These are phyloP conservation scores for Talaromyces verruculosus DNA, from an alignment of 2,329 filamentous ascomycete genomes.

Conservation along the genomic window DNA sequence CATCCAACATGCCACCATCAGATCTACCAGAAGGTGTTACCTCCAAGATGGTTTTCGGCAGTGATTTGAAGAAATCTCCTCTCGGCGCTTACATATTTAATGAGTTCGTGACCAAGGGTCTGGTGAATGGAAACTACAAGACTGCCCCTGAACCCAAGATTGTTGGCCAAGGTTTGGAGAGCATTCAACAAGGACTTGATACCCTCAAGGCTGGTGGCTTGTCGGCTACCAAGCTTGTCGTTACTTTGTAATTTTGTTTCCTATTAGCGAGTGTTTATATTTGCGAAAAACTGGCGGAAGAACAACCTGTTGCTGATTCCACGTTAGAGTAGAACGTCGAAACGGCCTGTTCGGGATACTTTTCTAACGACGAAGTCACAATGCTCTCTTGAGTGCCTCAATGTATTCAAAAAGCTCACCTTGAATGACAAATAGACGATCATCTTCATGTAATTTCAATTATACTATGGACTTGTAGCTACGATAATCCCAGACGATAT, in stretches of 20 bases:
- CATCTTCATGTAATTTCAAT: not conserved
- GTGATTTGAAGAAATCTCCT: not conserved
- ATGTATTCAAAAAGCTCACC: not conserved
- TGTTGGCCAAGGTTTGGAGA: conserved; percentile 45
- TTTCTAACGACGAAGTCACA: not conserved
- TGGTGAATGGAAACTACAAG: conserved; percentile 39
- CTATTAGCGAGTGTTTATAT: not conserved
- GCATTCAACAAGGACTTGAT: conserved; percentile 45
- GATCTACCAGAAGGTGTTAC: not conserved
- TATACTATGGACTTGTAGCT: no score
- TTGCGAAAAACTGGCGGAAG: not conserved
- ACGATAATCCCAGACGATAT: no score
- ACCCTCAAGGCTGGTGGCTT: conserved; percentile 36
- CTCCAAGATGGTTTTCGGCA: not conserved
- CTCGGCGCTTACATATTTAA: conserved; percentile 26
- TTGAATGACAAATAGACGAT: not conserved
- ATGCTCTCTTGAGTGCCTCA: not conserved
- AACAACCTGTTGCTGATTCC: not conserved
- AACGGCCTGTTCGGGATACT: not conserved
- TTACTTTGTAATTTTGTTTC: conserved; percentile 22
- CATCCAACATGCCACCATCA: not conserved
- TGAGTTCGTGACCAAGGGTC: conserved; percentile 41
- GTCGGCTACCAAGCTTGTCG: conserved; percentile 47
- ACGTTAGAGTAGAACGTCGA: not conserved
- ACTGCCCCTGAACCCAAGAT: conserved; percentile 43